phyloP scores from a whole-genome alignment of 73 alveolate genomes.

The Paramecium bursaria region DNA sequence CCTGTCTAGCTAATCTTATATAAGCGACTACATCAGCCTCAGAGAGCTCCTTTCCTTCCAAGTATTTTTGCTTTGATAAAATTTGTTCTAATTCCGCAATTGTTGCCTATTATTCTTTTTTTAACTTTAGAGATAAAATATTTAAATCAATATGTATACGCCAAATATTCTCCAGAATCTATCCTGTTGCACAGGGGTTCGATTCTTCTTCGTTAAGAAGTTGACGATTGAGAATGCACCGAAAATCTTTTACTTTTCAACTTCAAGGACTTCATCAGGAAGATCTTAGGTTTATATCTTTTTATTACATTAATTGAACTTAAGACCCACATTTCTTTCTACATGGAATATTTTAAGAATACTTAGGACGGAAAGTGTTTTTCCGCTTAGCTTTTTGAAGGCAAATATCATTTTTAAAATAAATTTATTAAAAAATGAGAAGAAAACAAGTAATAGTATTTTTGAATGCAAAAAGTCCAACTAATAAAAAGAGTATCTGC shows the following conservation, averaged over 20 bases:
- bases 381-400: slow-evolving; percentile 46
- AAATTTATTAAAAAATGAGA: too few relatives aligned
- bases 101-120: neutral
- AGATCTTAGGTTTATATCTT: neutral
- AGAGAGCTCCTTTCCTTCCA: slow-evolving; percentile 37
- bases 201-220: neutral
- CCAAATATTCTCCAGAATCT: slow-evolving; percentile 36
- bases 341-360: slow-evolving; percentile 42
- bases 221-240: slow-evolving; percentile 22
- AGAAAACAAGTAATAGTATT: too few relatives aligned
- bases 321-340: neutral
- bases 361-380: slow-evolving; percentile 15
- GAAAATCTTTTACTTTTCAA: neutral
- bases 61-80: neutral
- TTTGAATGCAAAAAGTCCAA: too few relatives aligned
- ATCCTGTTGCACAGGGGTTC: slow-evolving; percentile 10
- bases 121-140: neutral
- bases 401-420: slow-evolving; percentile 31
- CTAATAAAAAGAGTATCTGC: too few relatives aligned
- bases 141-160: too few relatives aligned
- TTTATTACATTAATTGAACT: slow-evolving; percentile 23
- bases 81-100: neutral
- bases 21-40: slow-evolving; percentile 32
- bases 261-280: slow-evolving; percentile 1
- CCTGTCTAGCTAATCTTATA: neutral